These are phyloP conservation scores for Pseudoneurospora amorphoporcata DNA, from an alignment of 495 filamentous ascomycete species.

Conservation along the genomic window DNA sequence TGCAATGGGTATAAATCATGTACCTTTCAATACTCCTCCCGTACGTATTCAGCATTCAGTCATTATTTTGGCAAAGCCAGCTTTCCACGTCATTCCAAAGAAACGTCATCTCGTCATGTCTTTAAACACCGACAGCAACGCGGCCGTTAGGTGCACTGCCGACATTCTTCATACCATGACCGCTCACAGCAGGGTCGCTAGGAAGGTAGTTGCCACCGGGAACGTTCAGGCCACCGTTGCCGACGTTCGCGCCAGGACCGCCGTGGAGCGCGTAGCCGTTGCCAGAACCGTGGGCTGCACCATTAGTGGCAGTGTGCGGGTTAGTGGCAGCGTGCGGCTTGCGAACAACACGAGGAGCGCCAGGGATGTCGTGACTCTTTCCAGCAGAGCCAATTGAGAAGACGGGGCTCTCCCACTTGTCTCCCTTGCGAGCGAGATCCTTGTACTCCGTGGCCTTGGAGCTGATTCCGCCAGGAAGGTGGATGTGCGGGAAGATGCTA, in stretches of 20 bases:
- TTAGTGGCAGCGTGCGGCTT: slow-evolving; percentile 39
- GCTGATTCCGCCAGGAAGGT: slow-evolving; percentile 81
- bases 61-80: not conserved
- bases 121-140: not conserved
- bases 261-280: slow-evolving; percentile 8
- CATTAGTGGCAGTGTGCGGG: not conserved
- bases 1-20: not conserved
- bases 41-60: not conserved
- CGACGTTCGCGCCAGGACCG: not conserved
- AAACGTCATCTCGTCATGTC: not conserved
- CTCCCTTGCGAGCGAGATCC: slow-evolving; percentile 75
- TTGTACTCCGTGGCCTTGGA: slow-evolving; percentile 93
- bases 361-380: slow-evolving; percentile 60
- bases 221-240: not conserved
- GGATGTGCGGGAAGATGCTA: slow-evolving; percentile 80
- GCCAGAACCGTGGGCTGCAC: slow-evolving; percentile 4
- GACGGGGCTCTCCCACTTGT: slow-evolving; percentile 90
- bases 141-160: not conserved
- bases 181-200: not conserved
- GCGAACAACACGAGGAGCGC: slow-evolving; percentile 50
- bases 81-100: not conserved
- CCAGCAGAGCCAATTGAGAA: slow-evolving; percentile 79
- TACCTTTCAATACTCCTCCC: not conserved
- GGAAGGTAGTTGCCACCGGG: not conserved
- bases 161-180: not conserved